Conservation (phyloP, 345 rosid species). For the Viola odorata region DNA sequence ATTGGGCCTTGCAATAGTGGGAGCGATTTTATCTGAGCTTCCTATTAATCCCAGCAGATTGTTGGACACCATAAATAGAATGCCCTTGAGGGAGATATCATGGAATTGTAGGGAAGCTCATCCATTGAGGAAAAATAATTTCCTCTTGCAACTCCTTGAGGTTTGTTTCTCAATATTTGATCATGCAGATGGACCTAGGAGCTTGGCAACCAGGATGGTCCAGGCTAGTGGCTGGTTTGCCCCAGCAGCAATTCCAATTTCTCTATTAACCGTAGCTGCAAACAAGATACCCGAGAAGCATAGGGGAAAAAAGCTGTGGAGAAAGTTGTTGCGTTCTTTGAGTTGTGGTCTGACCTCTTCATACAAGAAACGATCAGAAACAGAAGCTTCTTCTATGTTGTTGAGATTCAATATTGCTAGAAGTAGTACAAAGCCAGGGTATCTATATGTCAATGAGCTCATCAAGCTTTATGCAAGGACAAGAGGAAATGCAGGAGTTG, state of each 20-base stretch:
- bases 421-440: constrained; percentile 53
- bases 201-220: constrained; percentile 93
- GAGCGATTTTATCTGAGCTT: constrained; percentile 79
- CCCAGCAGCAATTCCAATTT: constrained; percentile 65
- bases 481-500: constrained; percentile 43
- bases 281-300: constrained; percentile 70
- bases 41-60: constrained; percentile 87
- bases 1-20: constrained; percentile 70
- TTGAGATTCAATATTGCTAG: constrained; percentile 81
- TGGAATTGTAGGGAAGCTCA: constrained; percentile 51
- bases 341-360: constrained; percentile 66
- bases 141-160: constrained; percentile 80
- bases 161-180: constrained; percentile 94
- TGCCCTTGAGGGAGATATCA: constrained; percentile 64
- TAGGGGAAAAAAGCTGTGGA: constrained; percentile 45
- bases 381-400: constrained; percentile 76
- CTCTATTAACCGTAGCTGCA: constrained; percentile 71
- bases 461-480: constrained; percentile 62
- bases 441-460: constrained; percentile 55
- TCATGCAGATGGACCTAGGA: constrained; percentile 81
- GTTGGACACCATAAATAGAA: constrained; percentile 76
- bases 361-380: constrained; percentile 56
- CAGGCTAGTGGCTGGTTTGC: constrained; percentile 92
- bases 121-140: constrained; percentile 44
- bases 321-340: constrained; percentile 50